Evolutionary conservation across 352 stramenopile genomes (phyloP), one percentile per base, ranked within the genome.

Genomic region (Globisporangium ultimum): DNA sequence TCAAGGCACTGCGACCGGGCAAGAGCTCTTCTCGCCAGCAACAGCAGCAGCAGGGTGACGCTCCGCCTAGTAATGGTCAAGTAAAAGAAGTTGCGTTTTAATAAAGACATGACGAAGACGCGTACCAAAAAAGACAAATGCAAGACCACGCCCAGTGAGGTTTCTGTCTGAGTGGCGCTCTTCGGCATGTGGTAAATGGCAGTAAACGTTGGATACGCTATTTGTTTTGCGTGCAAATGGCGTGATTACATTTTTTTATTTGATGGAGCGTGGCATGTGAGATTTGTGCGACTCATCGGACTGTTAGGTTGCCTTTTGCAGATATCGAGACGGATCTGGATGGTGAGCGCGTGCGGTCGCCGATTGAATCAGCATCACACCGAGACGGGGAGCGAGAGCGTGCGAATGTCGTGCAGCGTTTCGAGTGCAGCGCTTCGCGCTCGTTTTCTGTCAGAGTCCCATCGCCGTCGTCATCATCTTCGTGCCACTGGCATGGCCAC

Each of bases 61-160:
- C 53, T 22, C 14, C 45, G 3, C 7, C 32, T 11, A 61, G 70
- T 57, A 60, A 54, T 49, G 64, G 41, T 40, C 60, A 60, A 47
- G 72, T 78, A 57, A 92, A 92, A 70, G 85, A 94, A 80, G 76
- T 91, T 63, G 83, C 81, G 58, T 95, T 95, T 71, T 95, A 87
- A 77, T 11, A 22, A 18, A 52, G 9, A 34, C 28, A 36, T 36
- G 28, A 36, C 28, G 28, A 36, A 36, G 28, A 36, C 28, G 28
- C 28, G 28, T 36, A 5, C 4, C 28, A 36, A 36, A 18, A 51
- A 18, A 45, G 47, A 52, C 2, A 52, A 15, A 32, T 15, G 17
- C 14, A 52, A 52, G 15, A 52, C 47, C 40, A 4, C 7, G 2
- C 12, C 13, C 40, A 45, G 40, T n/a, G 17, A 45, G 4, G 17